phyloP scores from a whole-genome alignment of 345 rosid genomes.

The Arabidopsis arenosa region DNA sequence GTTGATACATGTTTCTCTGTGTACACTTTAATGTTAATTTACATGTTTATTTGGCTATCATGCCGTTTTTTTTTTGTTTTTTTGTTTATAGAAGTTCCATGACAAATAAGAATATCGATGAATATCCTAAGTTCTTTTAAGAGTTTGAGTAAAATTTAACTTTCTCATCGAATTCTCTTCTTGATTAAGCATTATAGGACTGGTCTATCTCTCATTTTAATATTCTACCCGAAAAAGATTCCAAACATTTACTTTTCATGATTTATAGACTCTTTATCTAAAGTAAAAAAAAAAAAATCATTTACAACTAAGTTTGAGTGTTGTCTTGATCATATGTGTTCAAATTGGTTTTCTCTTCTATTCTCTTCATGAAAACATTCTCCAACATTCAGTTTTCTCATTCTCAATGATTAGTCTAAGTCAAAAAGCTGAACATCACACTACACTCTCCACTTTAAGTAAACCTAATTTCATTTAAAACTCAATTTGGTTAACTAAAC shows the following conservation, averaged over 20 bases:
- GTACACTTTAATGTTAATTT: constrained; percentile 32
- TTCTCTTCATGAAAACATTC: neutral
- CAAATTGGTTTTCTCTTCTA: constrained; percentile 11
- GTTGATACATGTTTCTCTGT: constrained; percentile 33
- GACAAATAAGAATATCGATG: constrained; percentile 6
- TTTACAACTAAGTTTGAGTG: neutral
- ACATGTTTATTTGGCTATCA: constrained; percentile 31
- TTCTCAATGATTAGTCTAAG: neutral
- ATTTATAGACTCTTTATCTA: neutral
- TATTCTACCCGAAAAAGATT: neutral
- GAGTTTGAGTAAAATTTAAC: neutral
- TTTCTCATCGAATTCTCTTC: neutral
- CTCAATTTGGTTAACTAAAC: neutral
- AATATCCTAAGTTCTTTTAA: constrained; percentile 5
- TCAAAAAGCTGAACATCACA: neutral
- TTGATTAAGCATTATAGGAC: neutral
- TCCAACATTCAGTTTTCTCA: constrained; percentile 3
- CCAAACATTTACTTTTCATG: neutral
- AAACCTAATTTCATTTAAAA: neutral
- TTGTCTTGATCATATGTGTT: neutral
- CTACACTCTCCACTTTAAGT: neutral
- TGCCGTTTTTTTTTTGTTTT: constrained; percentile 1
- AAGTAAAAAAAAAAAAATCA: neutral
- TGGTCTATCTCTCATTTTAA: neutral
- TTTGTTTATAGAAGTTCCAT: constrained; percentile 19